These are phyloP conservation scores for Panellus pusillus DNA, from an alignment of 768 basidiomycete species.

Conservation along the genomic window DNA sequence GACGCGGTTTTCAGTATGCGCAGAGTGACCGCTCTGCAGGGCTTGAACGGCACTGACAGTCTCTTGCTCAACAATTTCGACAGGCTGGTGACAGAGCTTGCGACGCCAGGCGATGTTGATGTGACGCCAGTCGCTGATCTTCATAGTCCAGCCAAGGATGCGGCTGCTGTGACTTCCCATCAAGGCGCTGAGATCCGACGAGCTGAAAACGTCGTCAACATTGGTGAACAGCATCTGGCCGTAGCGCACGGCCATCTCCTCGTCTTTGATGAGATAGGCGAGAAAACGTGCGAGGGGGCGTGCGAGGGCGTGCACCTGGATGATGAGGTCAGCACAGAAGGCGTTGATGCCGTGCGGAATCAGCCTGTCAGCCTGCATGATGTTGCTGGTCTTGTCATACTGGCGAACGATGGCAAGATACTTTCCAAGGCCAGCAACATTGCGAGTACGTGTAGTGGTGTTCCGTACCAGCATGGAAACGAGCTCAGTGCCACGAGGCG, in stretches of 20 bases:
- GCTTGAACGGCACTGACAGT: slow-evolving; percentile 20
- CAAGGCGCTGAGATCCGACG: slow-evolving; percentile 5
- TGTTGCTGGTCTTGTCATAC: slow-evolving; percentile 26
- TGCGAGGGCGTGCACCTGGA: slow-evolving; percentile 27
- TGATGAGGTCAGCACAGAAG: slow-evolving; percentile 24
- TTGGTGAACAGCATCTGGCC: slow-evolving; percentile 22
- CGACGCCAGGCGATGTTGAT: slow-evolving; percentile 25
- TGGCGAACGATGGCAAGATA: slow-evolving; percentile 19
- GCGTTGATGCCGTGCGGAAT: slow-evolving; percentile 30
- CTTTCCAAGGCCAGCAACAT: not conserved
- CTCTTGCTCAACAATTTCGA: slow-evolving; percentile 5
- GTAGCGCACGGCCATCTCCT: slow-evolving; percentile 6
- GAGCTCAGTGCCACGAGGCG: not conserved
- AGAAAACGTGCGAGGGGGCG: slow-evolving; percentile 18
- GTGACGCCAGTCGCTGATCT: slow-evolving; percentile 10
- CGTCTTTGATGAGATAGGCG: not conserved
- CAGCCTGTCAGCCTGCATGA: slow-evolving; percentile 24
- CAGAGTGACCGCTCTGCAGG: slow-evolving; percentile 27
- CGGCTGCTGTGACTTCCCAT: slow-evolving; percentile 3
- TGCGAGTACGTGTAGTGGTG: not conserved
- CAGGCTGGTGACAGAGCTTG: slow-evolving; percentile 10
- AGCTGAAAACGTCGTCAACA: slow-evolving; percentile 12
- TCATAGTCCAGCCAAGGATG: slow-evolving; percentile 11
- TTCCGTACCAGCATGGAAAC: not conserved
- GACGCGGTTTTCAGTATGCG: slow-evolving; percentile 23